Evolutionary conservation across 2,329 filamentous ascomycete genomes (phyloP), one percentile per base, ranked within the genome.

Genomic region (Rhynchosporium secalis): DNA sequence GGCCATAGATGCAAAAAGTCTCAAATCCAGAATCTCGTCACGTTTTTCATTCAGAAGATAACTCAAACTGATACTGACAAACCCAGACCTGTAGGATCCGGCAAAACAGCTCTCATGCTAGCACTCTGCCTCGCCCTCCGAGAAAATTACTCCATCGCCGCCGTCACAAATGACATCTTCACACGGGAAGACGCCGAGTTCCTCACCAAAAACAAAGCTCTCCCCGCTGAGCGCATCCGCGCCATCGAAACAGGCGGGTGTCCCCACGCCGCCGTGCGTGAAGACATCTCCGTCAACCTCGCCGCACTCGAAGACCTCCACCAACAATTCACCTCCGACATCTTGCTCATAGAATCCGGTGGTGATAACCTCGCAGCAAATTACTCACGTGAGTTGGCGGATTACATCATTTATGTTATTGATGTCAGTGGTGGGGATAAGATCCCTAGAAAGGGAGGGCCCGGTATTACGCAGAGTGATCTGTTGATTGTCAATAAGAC

Each of bases 101-200:
- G 95, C 74, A 99, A 99, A 78, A 98, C 95, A 0, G 95, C 95
- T 20, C 85, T 98, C 33, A 98, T 99, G 94, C 87, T 97, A 10
- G 89, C 91, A 45, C 90, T 98, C 69, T 97, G 92, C 80, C 87
- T 87, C 41, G 88, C 89, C 7, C 87, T 99, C 6, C 90, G 95
- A 65, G 82, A 87, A 56, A 81, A 84, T 60, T 93, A 91, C 84
- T 92, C 88, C 74, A 90, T 99, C 72, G 95, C 95, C 0, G 95
- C 92, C 64, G 94, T 99, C 28, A 99, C 95, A 56, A 98, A 98
- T 82, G 94, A 98, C 81, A 98, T 98, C 81, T 98, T 98, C 82
- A 98, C 94, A 28, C 89, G 90, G 68, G 95, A 99, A 79, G 95
- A 99, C 81, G 93, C 93, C 80, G 95, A 98, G 78, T 99, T 99